Percentiles rank a stretch among this genome's conserved stretches.
Evolutionary conservation across 306 rosid species (phyloP).

Genomic region (Vicia sativa): DNA sequence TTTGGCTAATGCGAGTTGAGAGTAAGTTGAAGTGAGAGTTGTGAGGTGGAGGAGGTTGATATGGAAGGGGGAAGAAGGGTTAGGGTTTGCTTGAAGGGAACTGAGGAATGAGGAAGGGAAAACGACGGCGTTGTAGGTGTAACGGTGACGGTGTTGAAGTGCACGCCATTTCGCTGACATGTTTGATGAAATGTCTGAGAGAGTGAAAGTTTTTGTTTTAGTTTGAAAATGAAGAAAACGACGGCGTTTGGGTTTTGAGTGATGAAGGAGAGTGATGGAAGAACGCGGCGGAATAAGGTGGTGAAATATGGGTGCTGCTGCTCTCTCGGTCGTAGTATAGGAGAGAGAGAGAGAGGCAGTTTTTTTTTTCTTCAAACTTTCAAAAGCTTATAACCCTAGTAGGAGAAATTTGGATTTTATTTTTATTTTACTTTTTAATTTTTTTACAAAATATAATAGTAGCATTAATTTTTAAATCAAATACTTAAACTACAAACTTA

Average conservation of each 20-base stretch:
- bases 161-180: constrained; percentile 99
- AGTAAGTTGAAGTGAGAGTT: constrained; percentile 64
- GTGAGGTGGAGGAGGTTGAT: constrained; percentile 38
- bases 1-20: constrained; percentile 65
- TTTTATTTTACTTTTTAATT: no score
- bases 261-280: background rate
- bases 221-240: background rate
- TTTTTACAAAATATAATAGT: no score
- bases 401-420: background rate
- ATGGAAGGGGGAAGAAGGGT: constrained; percentile 32
- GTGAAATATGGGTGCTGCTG: background rate
- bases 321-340: background rate
- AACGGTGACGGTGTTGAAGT: constrained; percentile 93
- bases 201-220: background rate
- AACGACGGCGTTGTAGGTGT: constrained; percentile 85
- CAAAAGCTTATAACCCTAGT: background rate
- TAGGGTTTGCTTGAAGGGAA: constrained; percentile 32
- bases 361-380: background rate
- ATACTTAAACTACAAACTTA: no score
- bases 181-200: constrained; percentile 30
- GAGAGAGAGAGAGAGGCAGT: background rate
- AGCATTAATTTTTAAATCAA: no score
- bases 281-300: background rate
- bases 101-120: constrained; percentile 65
- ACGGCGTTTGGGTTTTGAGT: background rate